A percentile compares a stretch with the other conserved stretches of the same genome.
These are phyloP conservation scores for Lactifluus subvellereus DNA, from an alignment of 768 basidiomycete genomes.

Conservation along the genomic window DNA sequence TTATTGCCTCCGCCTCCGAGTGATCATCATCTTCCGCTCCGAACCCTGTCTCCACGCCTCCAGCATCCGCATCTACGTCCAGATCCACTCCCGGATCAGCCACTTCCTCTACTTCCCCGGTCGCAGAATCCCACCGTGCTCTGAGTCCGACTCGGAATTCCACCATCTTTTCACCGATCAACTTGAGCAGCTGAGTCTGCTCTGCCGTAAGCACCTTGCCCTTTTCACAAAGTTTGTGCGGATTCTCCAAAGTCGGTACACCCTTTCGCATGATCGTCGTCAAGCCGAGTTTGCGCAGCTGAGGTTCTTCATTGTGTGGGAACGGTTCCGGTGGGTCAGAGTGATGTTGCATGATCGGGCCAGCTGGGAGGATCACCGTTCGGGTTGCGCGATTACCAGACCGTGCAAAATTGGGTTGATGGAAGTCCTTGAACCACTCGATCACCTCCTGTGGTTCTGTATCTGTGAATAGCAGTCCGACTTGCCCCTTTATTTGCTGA, in stretches of 20 bases:
- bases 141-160: conserved; percentile 68
- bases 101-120: conserved; percentile 57
- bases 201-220: conserved; percentile 77
- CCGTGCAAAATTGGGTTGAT: conserved; percentile 87
- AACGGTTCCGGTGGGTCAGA: conserved; percentile 84
- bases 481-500: conserved; percentile 91
- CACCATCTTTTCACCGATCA: conserved; percentile 87
- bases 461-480: conserved; percentile 90
- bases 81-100: conserved; percentile 40
- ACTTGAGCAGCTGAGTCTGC: conserved; percentile 88
- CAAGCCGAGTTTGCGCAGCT: conserved; percentile 87
- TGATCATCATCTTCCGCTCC: conserved; percentile 32
- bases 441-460: conserved; percentile 83
- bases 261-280: conserved; percentile 80
- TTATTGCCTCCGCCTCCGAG: conserved; percentile 38
- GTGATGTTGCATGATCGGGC: conserved; percentile 77
- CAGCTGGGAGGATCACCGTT: conserved; percentile 70
- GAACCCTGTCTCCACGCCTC: conserved; percentile 35
- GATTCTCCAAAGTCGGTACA: conserved; percentile 71
- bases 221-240: conserved; percentile 82
- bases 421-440: conserved; percentile 92
- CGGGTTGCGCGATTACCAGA: conserved; percentile 74
- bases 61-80: conserved; percentile 32
- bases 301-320: conserved; percentile 96
- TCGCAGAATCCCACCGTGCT: conserved; percentile 65